Percentiles rank a stretch among this genome's conserved stretches.
phyloP scores from a whole-genome alignment of 2,329 filamentous ascomycete species.

The Colletotrichum sp. region DNA sequence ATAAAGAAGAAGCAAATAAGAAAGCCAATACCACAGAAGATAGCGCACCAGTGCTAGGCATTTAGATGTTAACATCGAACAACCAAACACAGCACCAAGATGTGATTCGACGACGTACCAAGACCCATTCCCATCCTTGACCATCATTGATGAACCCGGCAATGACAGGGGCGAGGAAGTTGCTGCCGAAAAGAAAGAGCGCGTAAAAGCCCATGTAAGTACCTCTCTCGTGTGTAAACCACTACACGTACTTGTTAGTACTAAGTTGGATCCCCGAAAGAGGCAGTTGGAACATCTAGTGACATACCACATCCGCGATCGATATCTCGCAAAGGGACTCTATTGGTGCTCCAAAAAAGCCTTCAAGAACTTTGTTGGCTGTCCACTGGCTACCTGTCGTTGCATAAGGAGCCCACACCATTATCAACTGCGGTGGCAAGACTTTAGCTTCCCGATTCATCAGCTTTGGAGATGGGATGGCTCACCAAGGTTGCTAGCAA shows the following conservation, averaged over 20 bases:
- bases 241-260: background rate
- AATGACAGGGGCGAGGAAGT: slow-evolving; percentile 37
- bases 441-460: background rate
- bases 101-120: slow-evolving; percentile 11
- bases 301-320: slow-evolving; percentile 27
- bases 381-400: slow-evolving; percentile 27
- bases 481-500: background rate
- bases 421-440: slow-evolving; percentile 12
- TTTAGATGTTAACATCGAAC: background rate
- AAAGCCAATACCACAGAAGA: slow-evolving; percentile 32
- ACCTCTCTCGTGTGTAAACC: slow-evolving; percentile 32
- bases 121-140: slow-evolving; percentile 34
- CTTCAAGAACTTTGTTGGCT: slow-evolving; percentile 31
- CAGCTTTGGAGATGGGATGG: rapidly evolving
- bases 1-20: slow-evolving; percentile 53
- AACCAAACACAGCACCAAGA: background rate
- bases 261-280: background rate
- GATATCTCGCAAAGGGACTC: slow-evolving; percentile 34
- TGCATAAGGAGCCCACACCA: slow-evolving; percentile 38
- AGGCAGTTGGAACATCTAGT: background rate
- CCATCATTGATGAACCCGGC: slow-evolving; percentile 36
- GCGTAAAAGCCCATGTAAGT: slow-evolving; percentile 32
- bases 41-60: slow-evolving; percentile 29
- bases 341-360: slow-evolving; percentile 31
- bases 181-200: slow-evolving; percentile 29